Conservation (phyloP, 805 yeast genomes). For the Yamadazyma laniorum region DNA sequence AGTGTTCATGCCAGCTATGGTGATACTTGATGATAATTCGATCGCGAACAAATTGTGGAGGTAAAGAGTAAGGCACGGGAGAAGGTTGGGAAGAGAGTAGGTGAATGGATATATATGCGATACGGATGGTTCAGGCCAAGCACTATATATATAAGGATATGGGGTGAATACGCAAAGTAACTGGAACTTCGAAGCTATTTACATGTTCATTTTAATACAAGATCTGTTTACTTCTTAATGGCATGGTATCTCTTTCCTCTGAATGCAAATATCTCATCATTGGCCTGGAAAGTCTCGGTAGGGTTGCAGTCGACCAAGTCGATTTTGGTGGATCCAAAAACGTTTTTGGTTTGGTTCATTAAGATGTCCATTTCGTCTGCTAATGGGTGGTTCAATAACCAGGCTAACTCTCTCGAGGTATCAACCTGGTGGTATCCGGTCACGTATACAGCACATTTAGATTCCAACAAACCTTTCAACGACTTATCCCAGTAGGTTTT, state of each 20-base stretch:
- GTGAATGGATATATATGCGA: no score
- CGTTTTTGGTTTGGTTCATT: conserved; percentile 69
- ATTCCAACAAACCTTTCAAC: conserved; percentile 81
- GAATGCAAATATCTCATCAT: conserved; percentile 84
- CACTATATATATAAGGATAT: no score
- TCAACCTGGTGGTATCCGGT: conserved; percentile 87
- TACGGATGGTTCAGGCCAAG: no score
- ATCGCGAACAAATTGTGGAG: no score
- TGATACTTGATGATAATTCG: no score
- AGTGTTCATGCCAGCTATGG: conserved; percentile 18
- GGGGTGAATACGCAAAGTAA: no score
- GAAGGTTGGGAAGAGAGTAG: no score
- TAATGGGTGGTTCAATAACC: conserved; percentile 63
- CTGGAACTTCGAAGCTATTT: conserved; percentile 3
- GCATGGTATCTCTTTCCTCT: conserved; percentile 98
- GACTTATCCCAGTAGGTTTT: conserved; percentile 81
- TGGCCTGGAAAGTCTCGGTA: conserved; percentile 89
- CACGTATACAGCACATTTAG: conserved; percentile 88
- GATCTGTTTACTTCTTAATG: conserved; percentile 32
- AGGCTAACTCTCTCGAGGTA: conserved; percentile 62
- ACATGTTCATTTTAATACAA: conserved; percentile 1
- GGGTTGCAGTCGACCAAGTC: conserved; percentile 91
- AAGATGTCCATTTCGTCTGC: conserved; percentile 75
- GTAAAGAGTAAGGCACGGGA: no score
- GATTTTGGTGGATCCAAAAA: conserved; percentile 87